Base-by-base conservation (phyloP, 2,329 filamentous ascomycete genomes). In the Annulohypoxylon truncatum region DNA sequence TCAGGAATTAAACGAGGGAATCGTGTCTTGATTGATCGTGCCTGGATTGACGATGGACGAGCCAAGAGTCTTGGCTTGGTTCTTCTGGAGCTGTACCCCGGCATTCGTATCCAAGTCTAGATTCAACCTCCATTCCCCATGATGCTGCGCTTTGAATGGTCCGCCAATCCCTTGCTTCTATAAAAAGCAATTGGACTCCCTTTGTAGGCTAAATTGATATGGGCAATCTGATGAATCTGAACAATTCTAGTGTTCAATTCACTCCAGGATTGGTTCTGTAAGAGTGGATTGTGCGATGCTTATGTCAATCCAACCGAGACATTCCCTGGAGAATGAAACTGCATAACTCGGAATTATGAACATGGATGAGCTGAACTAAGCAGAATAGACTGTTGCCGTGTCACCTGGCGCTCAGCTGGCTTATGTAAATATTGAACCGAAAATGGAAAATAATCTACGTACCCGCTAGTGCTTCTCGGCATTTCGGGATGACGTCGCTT, bases 401-500 rank as follows among this genome's bases (percentile, higher is more conserved):
- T 42, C 38, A 42, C 13, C 18, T 13, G n/a, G n/a, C n/a, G n/a
- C n/a, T n/a, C n/a, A 15, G 24, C 13, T 26, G 48, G 31, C 50
- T 38, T 38, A 24, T 18, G 15, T 52, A 52, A 52, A 44, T 38
- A 42, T 26, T 26, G 1, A 31, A 55, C 18, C 18, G 18, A 22
- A 42, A 20, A 22, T 22, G 15, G 38, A 20, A 20, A 42, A 42
- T 15, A 38, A 38, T 38, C 4, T 35, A 9, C 29, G 53, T 46
- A 35, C 31, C 31, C 33, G 8, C 44, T 47, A 31, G 53, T 15
- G 13, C 26, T 29, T 26, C 56, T 51, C 56, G 56, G 56, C 26
- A 54, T 33, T 44, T 56, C 61, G 61, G 65, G 46, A 66, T 68
- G 66, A 68, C 63, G 66, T 66, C 50, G 47, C 33, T 58, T 28